Evolutionary conservation across 1,139 yeast genomes (phyloP).

Genomic region (Debaryomyces subglobosus): DNA sequence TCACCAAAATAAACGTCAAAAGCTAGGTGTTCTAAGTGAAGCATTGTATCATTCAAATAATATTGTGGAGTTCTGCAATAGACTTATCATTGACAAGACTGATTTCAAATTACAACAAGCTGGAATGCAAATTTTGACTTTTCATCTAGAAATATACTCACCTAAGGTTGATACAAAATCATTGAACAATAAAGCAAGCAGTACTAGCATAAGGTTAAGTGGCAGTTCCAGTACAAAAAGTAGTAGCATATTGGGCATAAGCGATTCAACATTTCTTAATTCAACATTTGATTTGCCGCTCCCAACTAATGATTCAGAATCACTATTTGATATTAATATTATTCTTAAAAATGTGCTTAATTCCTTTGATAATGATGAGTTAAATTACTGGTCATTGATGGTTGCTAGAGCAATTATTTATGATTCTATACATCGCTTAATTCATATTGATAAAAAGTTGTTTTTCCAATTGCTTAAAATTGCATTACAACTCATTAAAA

Average conservation of each 20-base stretch:
- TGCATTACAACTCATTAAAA: constrained; percentile 50
- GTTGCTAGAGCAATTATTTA: constrained; percentile 31
- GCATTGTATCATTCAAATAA: constrained; percentile 19
- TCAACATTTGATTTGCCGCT: constrained; percentile 10
- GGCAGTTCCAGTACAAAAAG: background rate
- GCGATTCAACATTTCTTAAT: constrained; percentile 11
- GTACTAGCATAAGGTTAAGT: background rate
- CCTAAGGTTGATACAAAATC: constrained; percentile 3
- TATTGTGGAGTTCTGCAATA: constrained; percentile 24
- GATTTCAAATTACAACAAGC: constrained; percentile 23
- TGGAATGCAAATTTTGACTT: constrained; percentile 35
- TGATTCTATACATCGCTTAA: background rate
- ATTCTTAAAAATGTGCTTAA: constrained; percentile 21
- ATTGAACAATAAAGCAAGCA: background rate
- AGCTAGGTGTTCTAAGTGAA: constrained; percentile 22
- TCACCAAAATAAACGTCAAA: constrained; percentile 21
- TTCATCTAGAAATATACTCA: constrained; percentile 21
- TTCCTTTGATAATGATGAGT: constrained; percentile 25
- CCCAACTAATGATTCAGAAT: background rate
- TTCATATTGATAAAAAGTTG: background rate
- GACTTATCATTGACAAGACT: constrained; percentile 19
- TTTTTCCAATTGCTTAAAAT: constrained; percentile 36
- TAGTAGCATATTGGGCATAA: constrained; percentile 6
- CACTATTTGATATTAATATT: constrained; percentile 14
- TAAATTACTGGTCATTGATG: constrained; percentile 40